A percentile compares a stretch with the other conserved stretches of the same genome.
Evolutionary conservation across 257 asterid genomes (phyloP).

Genomic region (Paraleonurus japonicus): DNA sequence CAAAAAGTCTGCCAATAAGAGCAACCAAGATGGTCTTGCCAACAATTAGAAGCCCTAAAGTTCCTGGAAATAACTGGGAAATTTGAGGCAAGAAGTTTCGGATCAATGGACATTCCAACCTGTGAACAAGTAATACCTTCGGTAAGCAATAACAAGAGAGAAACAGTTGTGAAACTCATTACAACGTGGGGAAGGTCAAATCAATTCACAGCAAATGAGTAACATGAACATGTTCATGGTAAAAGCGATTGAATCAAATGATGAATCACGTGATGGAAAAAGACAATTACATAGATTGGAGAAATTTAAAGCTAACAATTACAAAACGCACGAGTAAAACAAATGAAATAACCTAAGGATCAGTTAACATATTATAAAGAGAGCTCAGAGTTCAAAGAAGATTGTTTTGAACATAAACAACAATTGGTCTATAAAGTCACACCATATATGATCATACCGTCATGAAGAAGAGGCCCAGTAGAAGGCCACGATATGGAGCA

Average conservation of each 20-base stretch:
- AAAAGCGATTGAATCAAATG: not conserved
- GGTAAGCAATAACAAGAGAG: conserved; percentile 2
- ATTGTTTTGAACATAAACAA: conserved; percentile 2
- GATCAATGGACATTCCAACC: conserved; percentile 99
- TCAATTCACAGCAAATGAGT: conserved; percentile 1
- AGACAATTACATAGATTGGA: not conserved
- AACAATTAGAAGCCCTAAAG: conserved; percentile 77
- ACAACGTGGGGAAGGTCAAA: conserved; percentile 20
- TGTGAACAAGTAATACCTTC: conserved; percentile 36
- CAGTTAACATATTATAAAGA: not conserved
- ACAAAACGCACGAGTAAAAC: not conserved
- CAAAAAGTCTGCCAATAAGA: conserved; percentile 80
- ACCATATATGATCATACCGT: conserved; percentile 54
- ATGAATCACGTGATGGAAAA: conserved; percentile 8
- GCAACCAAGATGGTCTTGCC: conserved; percentile 91
- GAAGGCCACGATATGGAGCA: conserved; percentile 99
- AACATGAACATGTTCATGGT: conserved; percentile 16
- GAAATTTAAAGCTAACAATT: conserved; percentile 15
- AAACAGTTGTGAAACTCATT: not conserved
- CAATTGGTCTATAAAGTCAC: conserved; percentile 8
- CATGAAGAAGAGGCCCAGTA: conserved; percentile 99
- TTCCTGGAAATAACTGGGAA: conserved; percentile 81
- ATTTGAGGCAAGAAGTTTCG: conserved; percentile 92
- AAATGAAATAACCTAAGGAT: conserved; percentile 2
- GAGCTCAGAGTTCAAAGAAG: not conserved